A percentile compares a stretch with the other conserved stretches of the same genome.
phyloP scores from a whole-genome alignment of 768 basidiomycete genomes.

The Hemileccinum impolitum region DNA sequence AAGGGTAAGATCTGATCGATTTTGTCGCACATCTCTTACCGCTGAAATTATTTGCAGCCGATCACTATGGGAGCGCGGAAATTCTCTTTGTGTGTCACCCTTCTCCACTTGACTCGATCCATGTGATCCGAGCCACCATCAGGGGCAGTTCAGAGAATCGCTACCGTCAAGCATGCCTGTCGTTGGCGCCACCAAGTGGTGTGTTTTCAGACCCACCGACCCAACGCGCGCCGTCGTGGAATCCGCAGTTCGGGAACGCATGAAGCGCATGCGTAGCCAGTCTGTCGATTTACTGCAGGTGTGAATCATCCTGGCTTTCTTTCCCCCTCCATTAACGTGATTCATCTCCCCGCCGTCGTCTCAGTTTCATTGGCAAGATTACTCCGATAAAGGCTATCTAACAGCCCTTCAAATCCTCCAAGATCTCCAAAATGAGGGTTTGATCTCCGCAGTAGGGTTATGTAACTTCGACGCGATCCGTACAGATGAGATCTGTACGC shows the following conservation, averaged over 20 bases:
- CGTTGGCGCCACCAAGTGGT: constrained; percentile 84
- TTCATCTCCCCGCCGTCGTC: background rate
- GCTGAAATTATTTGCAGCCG: constrained; percentile 46
- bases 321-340: background rate
- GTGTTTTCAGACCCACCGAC: constrained; percentile 58
- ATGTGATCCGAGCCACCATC: constrained; percentile 3
- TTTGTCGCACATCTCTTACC: constrained; percentile 2
- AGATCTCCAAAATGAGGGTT: constrained; percentile 55
- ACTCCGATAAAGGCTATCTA: constrained; percentile 47
- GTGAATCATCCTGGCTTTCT: constrained; percentile 7
- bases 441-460: constrained; percentile 65
- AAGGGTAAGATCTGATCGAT: constrained; percentile 24
- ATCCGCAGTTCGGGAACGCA: constrained; percentile 63
- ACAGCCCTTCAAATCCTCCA: constrained; percentile 49
- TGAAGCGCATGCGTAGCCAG: constrained; percentile 59
- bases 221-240: constrained; percentile 56
- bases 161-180: constrained; percentile 41
- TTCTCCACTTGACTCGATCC: background rate
- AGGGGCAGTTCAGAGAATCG: constrained; percentile 68
- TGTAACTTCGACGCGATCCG: constrained; percentile 78
- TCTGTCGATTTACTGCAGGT: constrained; percentile 75
- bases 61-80: constrained; percentile 85
- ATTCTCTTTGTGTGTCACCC: constrained; percentile 62
- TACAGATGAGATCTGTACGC: constrained; percentile 78
- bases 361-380: constrained; percentile 83